Conservation (phyloP, 371 early-diverging fungal genomes). For the Mucor mucedo region DNA sequence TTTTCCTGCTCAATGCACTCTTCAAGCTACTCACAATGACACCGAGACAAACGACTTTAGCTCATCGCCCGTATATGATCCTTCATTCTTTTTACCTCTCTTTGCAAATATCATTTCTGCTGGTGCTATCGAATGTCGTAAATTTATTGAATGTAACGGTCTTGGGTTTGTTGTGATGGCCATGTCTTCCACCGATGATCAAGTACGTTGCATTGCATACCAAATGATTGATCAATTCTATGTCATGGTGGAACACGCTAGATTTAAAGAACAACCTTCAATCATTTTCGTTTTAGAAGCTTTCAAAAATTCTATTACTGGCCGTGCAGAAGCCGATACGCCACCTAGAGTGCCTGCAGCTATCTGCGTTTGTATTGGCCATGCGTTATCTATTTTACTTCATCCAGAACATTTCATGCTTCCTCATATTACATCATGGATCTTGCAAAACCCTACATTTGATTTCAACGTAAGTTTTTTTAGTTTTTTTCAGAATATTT, state of each 20-base stretch:
- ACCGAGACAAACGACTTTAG: neutral
- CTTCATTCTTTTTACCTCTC: conserved; percentile 73
- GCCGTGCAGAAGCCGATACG: conserved; percentile 43
- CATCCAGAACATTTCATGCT: conserved; percentile 81
- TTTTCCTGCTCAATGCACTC: conserved; percentile 49
- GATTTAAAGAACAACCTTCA: conserved; percentile 69
- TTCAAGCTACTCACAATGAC: conserved; percentile 19
- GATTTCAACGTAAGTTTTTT: conserved; percentile 67
- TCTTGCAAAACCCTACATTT: conserved; percentile 71
- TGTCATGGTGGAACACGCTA: conserved; percentile 53
- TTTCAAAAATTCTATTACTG: conserved; percentile 70
- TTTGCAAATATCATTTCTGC: conserved; percentile 64
- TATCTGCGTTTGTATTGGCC: conserved; percentile 71
- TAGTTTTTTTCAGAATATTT: neutral
- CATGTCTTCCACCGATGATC: conserved; percentile 58
- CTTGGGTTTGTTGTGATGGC: conserved; percentile 71
- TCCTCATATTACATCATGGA: conserved; percentile 74
- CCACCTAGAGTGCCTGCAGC: conserved; percentile 69
- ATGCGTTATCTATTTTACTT: conserved; percentile 63
- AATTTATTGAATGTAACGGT: conserved; percentile 72
- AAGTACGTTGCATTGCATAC: conserved; percentile 65
- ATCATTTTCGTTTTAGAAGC: conserved; percentile 67
- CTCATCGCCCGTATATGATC: conserved; percentile 57
- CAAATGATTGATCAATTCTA: conserved; percentile 74
- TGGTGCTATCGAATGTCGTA: conserved; percentile 63